A percentile compares a stretch with the other conserved stretches of the same genome.
Conservation (phyloP, 106 monocot genomes). For the Acorus calamus region DNA sequence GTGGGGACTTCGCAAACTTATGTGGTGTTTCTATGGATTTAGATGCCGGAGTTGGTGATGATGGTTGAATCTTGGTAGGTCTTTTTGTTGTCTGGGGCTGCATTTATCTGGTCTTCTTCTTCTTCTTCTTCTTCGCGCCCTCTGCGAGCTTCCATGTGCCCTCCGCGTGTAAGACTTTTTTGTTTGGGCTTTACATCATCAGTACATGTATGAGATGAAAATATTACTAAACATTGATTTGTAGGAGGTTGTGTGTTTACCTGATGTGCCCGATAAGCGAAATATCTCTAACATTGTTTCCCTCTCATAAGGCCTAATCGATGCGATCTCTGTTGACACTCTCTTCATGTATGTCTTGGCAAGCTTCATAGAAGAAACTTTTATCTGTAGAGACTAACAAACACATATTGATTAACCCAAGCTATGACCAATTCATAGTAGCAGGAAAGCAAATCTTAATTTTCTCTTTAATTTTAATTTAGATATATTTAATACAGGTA, state of each 20-base stretch:
- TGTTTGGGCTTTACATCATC: too few relatives aligned
- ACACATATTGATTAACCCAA: background rate
- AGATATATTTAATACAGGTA: too few relatives aligned
- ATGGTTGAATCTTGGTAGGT: background rate
- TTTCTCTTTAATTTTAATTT: too few relatives aligned
- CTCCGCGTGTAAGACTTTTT: too few relatives aligned
- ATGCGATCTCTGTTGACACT: constrained; percentile 53
- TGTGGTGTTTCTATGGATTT: constrained; percentile 5
- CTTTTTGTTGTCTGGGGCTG: background rate
- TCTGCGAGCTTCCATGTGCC: too few relatives aligned
- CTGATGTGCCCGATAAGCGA: constrained; percentile 78
- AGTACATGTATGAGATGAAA: too few relatives aligned
- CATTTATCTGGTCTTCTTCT: constrained; percentile 3
- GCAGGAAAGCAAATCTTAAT: too few relatives aligned
- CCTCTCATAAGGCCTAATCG: constrained; percentile 28
- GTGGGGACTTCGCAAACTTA: background rate
- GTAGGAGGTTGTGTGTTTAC: constrained; percentile 9
- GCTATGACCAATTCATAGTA: too few relatives aligned
- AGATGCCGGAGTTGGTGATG: background rate
- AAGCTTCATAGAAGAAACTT: constrained; percentile 49
- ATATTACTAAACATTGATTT: too few relatives aligned
- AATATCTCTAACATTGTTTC: constrained; percentile 41
- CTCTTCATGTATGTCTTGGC: constrained; percentile 59
- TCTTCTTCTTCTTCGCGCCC: too few relatives aligned
- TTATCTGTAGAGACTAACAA: constrained; percentile 34